phyloP scores from a whole-genome alignment of 345 rosid species.

The Corymbia maculata region DNA sequence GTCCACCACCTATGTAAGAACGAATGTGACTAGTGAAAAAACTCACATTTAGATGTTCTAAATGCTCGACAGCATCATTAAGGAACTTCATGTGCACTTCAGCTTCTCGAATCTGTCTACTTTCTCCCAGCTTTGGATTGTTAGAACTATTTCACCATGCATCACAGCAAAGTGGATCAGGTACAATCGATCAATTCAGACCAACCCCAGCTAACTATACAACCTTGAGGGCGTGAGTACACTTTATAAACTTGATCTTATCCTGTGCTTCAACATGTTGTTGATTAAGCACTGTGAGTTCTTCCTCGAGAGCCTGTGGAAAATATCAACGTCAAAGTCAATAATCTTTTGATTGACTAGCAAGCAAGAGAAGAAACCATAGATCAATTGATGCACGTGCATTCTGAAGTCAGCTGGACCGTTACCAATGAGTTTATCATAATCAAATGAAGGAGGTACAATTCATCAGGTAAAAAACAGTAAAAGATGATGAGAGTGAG shows the following conservation, averaged over 20 bases:
- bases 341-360: neutral
- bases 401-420: constrained; percentile 2
- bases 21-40: neutral
- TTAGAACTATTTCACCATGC: constrained; percentile 1
- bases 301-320: constrained; percentile 12
- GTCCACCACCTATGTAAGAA: neutral
- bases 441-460: neutral
- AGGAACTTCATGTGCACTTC: neutral
- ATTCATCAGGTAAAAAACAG: neutral
- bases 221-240: neutral
- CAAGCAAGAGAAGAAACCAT: neutral
- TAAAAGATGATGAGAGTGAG: neutral
- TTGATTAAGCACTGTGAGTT: constrained; percentile 1
- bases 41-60: constrained; percentile 10
- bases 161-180: neutral
- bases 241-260: constrained; percentile 5
- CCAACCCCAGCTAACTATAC: neutral
- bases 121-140: neutral
- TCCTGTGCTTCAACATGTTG: neutral
- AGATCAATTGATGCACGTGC: constrained; percentile 5
- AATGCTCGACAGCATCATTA: neutral
- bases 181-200: neutral
- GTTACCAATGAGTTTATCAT: neutral
- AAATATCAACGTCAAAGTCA: neutral
- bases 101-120: constrained; percentile 1